Conservation (phyloP, 306 rosid species). For the Crataegus laevigata region DNA sequence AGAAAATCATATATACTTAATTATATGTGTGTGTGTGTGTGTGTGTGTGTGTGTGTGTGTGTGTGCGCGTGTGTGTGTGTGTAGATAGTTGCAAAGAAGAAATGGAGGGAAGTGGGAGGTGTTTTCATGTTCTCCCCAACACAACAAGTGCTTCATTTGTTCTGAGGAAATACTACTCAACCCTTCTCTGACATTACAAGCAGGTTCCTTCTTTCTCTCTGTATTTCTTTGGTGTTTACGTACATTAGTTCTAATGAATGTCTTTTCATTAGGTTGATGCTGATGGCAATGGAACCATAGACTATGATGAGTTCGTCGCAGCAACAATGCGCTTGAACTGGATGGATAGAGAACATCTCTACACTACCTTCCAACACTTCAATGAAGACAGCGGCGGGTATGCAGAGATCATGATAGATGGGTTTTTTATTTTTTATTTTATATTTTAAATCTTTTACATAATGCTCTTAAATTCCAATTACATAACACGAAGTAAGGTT, state of each 20-base stretch:
- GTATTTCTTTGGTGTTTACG: too few species aligned
- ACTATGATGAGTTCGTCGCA: constrained; percentile 90
- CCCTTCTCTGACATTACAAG: too few species aligned
- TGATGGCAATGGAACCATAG: constrained; percentile 87
- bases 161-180: too few species aligned
- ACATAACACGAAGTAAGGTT: not conserved
- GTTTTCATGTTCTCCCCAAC: too few species aligned
- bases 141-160: too few species aligned
- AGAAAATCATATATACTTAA: too few species aligned
- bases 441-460: not conserved
- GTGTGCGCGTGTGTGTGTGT: too few species aligned
- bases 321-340: constrained; percentile 98
- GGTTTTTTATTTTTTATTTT: not conserved
- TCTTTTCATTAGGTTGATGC: constrained; percentile 50
- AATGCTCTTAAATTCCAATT: not conserved
- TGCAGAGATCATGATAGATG: not conserved
- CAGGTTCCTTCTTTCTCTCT: too few species aligned
- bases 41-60: too few species aligned
- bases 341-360: constrained; percentile 82
- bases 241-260: not conserved
- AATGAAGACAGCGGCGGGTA: constrained; percentile 97
- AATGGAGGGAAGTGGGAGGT: too few species aligned
- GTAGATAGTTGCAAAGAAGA: too few species aligned
- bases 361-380: constrained; percentile 90
- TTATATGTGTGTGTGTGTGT: too few species aligned